phyloP scores from a whole-genome alignment of 768 basidiomycete genomes.

The Russula virescens region DNA sequence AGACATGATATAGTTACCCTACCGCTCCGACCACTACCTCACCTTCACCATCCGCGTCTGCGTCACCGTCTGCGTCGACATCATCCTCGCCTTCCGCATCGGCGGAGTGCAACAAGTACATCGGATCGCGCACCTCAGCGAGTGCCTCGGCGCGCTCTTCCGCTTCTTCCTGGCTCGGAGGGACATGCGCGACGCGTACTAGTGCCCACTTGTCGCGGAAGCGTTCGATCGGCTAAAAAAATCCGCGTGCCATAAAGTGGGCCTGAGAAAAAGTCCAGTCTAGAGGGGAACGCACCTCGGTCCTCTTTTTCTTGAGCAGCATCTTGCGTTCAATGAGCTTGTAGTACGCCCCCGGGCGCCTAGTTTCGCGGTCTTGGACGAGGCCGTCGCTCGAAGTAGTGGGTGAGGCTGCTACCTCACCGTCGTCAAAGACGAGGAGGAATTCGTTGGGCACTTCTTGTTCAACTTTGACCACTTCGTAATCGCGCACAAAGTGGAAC shows the following conservation, averaged over 20 bases:
- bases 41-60: conserved; percentile 16
- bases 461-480: conserved; percentile 82
- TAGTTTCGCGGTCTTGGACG: conserved; percentile 26
- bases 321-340: conserved; percentile 88
- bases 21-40: conserved; percentile 4
- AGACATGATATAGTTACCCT: background rate
- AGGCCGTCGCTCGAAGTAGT: background rate
- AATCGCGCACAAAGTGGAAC: conserved; percentile 78
- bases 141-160: conserved; percentile 74
- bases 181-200: conserved; percentile 63
- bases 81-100: conserved; percentile 49
- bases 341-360: conserved; percentile 64
- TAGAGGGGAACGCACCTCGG: conserved; percentile 51
- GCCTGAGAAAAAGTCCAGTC: no score
- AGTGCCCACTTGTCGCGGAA: conserved; percentile 81
- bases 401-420: conserved; percentile 25
- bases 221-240: conserved; percentile 54
- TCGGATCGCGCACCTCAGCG: conserved; percentile 70
- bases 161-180: conserved; percentile 68
- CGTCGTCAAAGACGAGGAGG: conserved; percentile 63
- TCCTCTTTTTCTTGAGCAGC: conserved; percentile 78
- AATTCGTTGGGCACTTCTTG: conserved; percentile 85
- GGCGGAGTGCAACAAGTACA: conserved; percentile 44
- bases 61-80: conserved; percentile 49
- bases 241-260: no score